A percentile compares a stretch with the other conserved stretches of the same genome.
Evolutionary conservation across 805 yeast genomes (phyloP).

Genomic region (Yarrowia sp.): DNA sequence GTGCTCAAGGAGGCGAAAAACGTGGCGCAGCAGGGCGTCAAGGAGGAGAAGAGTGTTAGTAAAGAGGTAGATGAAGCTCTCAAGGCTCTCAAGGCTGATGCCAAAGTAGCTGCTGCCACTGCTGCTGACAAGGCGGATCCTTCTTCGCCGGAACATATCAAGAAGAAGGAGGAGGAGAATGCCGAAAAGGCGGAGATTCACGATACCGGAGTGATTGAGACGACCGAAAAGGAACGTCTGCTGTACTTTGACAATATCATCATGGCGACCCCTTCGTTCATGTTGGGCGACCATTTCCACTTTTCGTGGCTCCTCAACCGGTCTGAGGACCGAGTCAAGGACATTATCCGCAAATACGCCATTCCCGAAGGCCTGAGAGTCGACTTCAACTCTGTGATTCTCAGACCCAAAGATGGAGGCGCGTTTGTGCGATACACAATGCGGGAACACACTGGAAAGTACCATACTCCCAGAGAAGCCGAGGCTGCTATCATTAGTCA

Average conservation of each 20-base stretch:
- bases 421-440: conserved; percentile 82
- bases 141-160: conserved; percentile 31
- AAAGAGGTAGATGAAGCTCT: conserved; percentile 1
- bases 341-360: conserved; percentile 41
- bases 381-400: conserved; percentile 65
- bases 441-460: conserved; percentile 54
- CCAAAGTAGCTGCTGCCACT: not conserved
- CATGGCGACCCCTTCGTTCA: conserved; percentile 10
- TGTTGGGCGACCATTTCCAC: conserved; percentile 33
- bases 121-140: conserved; percentile 10
- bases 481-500: conserved; percentile 58
- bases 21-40: not conserved
- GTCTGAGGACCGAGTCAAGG: conserved; percentile 39
- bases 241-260: conserved; percentile 63
- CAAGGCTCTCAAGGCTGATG: conserved; percentile 10
- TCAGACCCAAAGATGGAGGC: conserved; percentile 88
- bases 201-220: conserved; percentile 46
- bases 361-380: conserved; percentile 48
- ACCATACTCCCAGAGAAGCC: conserved; percentile 57
- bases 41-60: conserved; percentile 3
- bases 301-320: conserved; percentile 24
- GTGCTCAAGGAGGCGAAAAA: conserved; percentile 2
- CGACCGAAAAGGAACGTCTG: conserved; percentile 46
- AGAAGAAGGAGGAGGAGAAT: conserved; percentile 40
- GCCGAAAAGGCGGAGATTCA: conserved; percentile 37